phyloP scores from a whole-genome alignment of 495 filamentous ascomycete genomes.

The Cryomyces minteri region DNA sequence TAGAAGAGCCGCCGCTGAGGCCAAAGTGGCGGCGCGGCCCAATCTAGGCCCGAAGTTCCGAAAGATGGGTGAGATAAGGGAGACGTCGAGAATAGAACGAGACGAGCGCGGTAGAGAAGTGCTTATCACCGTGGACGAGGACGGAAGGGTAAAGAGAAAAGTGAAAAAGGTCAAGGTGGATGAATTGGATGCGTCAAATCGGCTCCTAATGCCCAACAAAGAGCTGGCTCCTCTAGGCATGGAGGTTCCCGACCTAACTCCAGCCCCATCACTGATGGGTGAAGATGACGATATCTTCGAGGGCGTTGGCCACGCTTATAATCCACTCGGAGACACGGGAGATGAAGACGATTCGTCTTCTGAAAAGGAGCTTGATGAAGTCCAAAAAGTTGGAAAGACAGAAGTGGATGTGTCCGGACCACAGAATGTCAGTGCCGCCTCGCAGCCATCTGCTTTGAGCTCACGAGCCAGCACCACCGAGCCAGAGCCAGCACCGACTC shows the following conservation, averaged over 20 bases:
- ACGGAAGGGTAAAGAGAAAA: conserved; percentile 80
- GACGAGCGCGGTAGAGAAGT: conserved; percentile 66
- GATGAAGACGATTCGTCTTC: conserved; percentile 29
- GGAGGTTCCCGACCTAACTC: conserved; percentile 46
- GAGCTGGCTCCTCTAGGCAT: conserved; percentile 52
- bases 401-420: conserved; percentile 4
- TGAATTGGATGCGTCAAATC: conserved; percentile 12
- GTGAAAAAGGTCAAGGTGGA: conserved; percentile 34
- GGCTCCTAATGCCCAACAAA: conserved; percentile 46
- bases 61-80: conserved; percentile 48
- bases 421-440: not conserved
- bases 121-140: conserved; percentile 65
- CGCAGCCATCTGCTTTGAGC: not conserved
- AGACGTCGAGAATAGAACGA: conserved; percentile 54
- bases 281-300: conserved; percentile 66
- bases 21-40: conserved; percentile 30
- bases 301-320: conserved; percentile 68
- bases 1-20: conserved; percentile 36
- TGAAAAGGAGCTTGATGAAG: conserved; percentile 20
- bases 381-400: conserved; percentile 3
- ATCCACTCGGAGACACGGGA: conserved; percentile 61
- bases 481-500: conserved; percentile 9
- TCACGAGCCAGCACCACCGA: conserved; percentile 22
- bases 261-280: conserved; percentile 33
- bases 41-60: conserved; percentile 61